These are phyloP conservation scores for Rasamsonia emersonii DNA, from an alignment of 2,329 filamentous ascomycete genomes.

Conservation along the genomic window DNA sequence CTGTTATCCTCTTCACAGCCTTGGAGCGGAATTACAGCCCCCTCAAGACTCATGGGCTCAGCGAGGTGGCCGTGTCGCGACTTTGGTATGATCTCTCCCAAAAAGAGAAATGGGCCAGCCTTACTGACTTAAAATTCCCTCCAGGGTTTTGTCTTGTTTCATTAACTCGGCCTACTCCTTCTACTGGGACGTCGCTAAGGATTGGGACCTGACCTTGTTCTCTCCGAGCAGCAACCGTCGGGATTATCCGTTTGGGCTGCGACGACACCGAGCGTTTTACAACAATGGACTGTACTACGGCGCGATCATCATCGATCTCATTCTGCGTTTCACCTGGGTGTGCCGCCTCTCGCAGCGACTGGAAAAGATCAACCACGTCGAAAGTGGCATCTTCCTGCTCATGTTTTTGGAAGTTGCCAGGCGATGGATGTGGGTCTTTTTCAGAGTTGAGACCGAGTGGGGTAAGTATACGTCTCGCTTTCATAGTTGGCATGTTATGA, in stretches of 20 bases:
- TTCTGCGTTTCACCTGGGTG: constrained; percentile 83
- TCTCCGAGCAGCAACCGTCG: constrained; percentile 50
- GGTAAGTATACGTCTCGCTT: constrained; percentile 39
- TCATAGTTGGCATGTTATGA: constrained; percentile 6
- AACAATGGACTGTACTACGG: constrained; percentile 69
- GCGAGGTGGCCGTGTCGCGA: constrained; percentile 47
- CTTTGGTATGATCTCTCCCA: constrained; percentile 38
- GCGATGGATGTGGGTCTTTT: constrained; percentile 95
- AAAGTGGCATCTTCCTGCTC: constrained; percentile 80
- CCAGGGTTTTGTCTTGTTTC: constrained; percentile 63
- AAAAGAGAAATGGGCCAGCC: neutral
- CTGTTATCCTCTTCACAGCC: constrained; percentile 74
- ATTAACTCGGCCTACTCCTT: constrained; percentile 92
- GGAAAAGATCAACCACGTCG: constrained; percentile 75
- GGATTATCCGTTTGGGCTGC: constrained; percentile 68
- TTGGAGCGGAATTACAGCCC: constrained; percentile 58
- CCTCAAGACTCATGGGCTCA: constrained; percentile 40
- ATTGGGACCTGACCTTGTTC: constrained; percentile 91
- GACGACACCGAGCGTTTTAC: constrained; percentile 64
- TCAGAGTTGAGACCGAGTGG: constrained; percentile 92
- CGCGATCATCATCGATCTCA: constrained; percentile 68
- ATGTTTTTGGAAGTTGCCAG: constrained; percentile 79
- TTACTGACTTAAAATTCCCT: neutral
- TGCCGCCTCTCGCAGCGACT: constrained; percentile 77
- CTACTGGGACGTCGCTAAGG: constrained; percentile 94